Evolutionary conservation across 805 yeast species (phyloP), one percentile per base, ranked within the genome.

Genomic region (Wickerhamiella occidentalis): DNA sequence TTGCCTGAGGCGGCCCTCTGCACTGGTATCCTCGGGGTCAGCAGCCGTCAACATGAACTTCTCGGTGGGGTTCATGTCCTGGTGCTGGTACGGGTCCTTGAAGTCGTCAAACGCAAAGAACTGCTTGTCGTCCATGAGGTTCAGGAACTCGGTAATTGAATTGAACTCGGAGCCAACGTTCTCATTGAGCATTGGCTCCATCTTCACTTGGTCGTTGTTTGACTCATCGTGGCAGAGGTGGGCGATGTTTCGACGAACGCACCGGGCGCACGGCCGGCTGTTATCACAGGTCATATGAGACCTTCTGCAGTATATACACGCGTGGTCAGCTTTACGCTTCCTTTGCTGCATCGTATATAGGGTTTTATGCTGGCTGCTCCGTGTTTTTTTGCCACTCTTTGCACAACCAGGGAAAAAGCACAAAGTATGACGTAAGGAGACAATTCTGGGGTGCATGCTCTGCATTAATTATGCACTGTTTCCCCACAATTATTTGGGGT

Each of bases 1-100:
- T 61, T 87, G 94, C 60, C 85, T 86, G 56, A 90, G 71, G 52
- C 96, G 73, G 61, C 87, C 96, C 61, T 88, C 96, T 0, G 96
- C 95, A 0, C 95, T 84, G 33, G 84, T 82, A 55, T 86, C 96
- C 2, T 90, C 85, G 4, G 97, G 97, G 63, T 90, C 97, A 0
- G 96, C 96, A 0, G 97, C 97, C 0, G 96, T 90, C 45, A 90
- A 68, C 68, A 90, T 88, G 66, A 90, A 90, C 64, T 87, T 87
- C 62, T 88, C 96, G 55, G 86, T 74, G 1, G 96, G 95, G 1
- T 92, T 79, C 50, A 84, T 90, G 18, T 49, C 52, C 28, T 15
- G 33, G 23, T 4, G 26, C 28, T 17, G 25, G 33, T 23, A 0
- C 6, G 42, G 42, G 42, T 38, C 42, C 26, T 38, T 38, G 26